phyloP scores from a whole-genome alignment of 108 stramenopile species.

The Aurantiochytrium sp. region DNA sequence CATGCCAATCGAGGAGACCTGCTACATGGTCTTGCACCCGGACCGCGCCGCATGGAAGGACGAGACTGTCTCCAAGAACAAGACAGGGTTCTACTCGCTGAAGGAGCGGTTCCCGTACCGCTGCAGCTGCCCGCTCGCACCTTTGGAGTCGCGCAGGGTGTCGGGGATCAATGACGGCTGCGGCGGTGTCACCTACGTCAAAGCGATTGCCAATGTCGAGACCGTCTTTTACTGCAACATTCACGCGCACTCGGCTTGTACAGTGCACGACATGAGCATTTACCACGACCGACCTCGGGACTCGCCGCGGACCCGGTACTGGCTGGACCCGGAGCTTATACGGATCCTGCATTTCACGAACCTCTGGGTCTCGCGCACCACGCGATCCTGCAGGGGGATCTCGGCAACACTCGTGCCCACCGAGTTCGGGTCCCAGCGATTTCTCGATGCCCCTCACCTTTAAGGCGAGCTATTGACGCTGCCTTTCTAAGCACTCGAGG shows the following conservation, averaged over 20 bases:
- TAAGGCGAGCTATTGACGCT: no score
- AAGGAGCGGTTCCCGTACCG: neutral
- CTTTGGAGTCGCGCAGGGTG: neutral
- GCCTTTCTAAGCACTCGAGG: no score
- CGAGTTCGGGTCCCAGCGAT: neutral
- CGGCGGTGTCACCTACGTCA: neutral
- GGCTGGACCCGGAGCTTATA: neutral
- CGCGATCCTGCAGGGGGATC: neutral
- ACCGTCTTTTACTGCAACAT: neutral
- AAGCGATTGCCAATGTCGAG: neutral
- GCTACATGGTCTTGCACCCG: neutral
- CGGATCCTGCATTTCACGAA: neutral
- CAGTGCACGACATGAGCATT: neutral
- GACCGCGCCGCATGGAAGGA: neutral
- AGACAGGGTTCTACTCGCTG: neutral
- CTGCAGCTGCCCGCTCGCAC: neutral
- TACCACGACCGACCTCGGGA: neutral
- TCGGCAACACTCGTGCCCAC: neutral
- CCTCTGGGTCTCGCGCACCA: neutral
- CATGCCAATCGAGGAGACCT: neutral
- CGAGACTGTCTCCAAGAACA: neutral
- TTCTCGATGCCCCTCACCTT: no score
- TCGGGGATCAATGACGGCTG: neutral
- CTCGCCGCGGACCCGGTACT: neutral
- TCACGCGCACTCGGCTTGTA: slow-evolving; percentile 5